Evolutionary conservation across 1,139 yeast species (phyloP).

Genomic region (Geotrichum restrictum): DNA sequence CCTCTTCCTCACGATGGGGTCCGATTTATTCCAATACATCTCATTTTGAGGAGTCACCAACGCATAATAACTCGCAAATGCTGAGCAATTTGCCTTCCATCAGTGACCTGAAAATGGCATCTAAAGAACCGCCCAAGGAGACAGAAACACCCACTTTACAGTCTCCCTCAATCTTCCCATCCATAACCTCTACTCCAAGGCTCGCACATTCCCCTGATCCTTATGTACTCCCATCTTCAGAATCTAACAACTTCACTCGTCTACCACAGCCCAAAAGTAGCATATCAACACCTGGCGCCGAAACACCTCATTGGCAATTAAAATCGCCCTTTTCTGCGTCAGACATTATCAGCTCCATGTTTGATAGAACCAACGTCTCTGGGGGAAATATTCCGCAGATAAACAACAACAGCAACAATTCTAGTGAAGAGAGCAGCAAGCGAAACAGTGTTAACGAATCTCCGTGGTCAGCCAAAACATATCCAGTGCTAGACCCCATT

Average conservation of each 20-base stretch:
- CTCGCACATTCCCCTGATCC: slow-evolving; percentile 14
- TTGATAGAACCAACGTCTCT: slow-evolving; percentile 1
- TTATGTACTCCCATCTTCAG: background rate
- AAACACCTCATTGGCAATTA: slow-evolving; percentile 14
- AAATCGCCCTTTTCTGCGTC: slow-evolving; percentile 15
- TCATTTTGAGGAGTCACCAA: background rate
- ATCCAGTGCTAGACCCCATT: slow-evolving; percentile 35
- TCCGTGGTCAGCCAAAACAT: slow-evolving; percentile 21
- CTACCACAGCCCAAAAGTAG: slow-evolving; percentile 7
- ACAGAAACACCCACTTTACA: background rate
- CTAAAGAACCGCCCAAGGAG: slow-evolving; percentile 2
- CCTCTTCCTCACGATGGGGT: background rate
- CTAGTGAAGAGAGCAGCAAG: background rate
- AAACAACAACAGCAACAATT: background rate
- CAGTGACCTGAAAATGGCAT: slow-evolving; percentile 10
- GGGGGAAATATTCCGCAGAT: background rate
- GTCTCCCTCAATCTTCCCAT: slow-evolving; percentile 12
- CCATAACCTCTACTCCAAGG: slow-evolving; percentile 16
- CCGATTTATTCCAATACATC: background rate
- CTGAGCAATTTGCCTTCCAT: slow-evolving; percentile 14
- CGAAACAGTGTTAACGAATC: background rate
- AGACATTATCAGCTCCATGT: slow-evolving; percentile 11
- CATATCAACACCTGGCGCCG: slow-evolving; percentile 1
- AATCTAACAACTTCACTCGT: background rate
- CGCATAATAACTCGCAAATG: slow-evolving; percentile 1